Evolutionary conservation across 1,284 basidiomycete species (phyloP).

Genomic region (Earliella scabrosa): DNA sequence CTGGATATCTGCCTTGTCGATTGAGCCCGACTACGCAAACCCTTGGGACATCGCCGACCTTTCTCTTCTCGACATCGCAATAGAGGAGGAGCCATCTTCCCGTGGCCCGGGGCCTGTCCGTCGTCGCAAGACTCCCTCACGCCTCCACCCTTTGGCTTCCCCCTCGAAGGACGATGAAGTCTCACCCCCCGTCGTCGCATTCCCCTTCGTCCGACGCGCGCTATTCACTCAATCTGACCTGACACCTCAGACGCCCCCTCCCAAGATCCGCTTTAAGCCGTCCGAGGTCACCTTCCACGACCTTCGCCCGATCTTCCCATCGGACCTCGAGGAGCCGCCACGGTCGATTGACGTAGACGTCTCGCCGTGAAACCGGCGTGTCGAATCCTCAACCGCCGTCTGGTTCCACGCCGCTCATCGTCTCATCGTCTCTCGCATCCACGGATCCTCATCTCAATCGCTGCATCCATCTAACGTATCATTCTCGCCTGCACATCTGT

Average conservation of each 20-base stretch:
- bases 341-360: slow-evolving; percentile 6
- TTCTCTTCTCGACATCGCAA: slow-evolving; percentile 30
- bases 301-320: slow-evolving; percentile 30
- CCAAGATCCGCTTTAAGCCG: slow-evolving; percentile 25
- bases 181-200: slow-evolving; percentile 9
- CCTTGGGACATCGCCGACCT: slow-evolving; percentile 37
- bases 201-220: slow-evolving; percentile 18
- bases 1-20: slow-evolving; percentile 37
- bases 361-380: slow-evolving; percentile 5
- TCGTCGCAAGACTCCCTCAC: slow-evolving; percentile 32
- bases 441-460: slow-evolving; percentile 4
- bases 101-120: slow-evolving; percentile 31
- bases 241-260: slow-evolving; percentile 32
- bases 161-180: slow-evolving; percentile 5
- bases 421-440: slow-evolving; percentile 10
- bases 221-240: slow-evolving; percentile 24
- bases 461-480: slow-evolving; percentile 16
- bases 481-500: slow-evolving; percentile 14
- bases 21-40: slow-evolving; percentile 25
- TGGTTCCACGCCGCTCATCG: not conserved
- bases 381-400: not conserved
- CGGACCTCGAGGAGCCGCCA: slow-evolving; percentile 16
- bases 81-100: slow-evolving; percentile 3
- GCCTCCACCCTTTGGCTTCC: slow-evolving; percentile 25
- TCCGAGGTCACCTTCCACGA: slow-evolving; percentile 30